Evolutionary conservation across 1,139 yeast species (phyloP), one percentile per base, ranked within the genome.

Genomic region (Pneumocystis carinii): DNA sequence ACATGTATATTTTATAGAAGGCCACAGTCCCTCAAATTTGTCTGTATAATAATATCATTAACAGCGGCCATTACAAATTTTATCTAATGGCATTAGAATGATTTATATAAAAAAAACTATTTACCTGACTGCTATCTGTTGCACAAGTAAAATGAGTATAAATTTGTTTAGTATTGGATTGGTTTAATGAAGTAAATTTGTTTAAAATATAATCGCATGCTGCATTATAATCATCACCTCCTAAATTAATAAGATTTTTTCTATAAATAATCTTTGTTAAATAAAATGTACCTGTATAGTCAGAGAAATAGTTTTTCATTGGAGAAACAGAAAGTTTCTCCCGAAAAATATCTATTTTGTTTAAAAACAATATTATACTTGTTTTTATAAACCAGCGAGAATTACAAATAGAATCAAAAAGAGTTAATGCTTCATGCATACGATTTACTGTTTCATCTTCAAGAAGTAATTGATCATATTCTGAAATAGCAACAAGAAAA

Each of bases 71-170:
- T 78, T 37, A 92, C 96, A 73, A 90, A 90, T 71, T 82, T 81
- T 96, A 90, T 90, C 42, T 57, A 39, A 36, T 88, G 80, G 15
- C 19, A 14, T 38, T 59, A 37, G 27, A 12, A 19, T 39, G 12
- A 19, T 55, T 37, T 7, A 19, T 37, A 27, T 27, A 59, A 39
- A 59, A 41, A 48, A 59, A 27, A 24, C 14, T 17, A 24, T n/a
- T 48, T 53, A 59, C 61, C 35, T 17, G 55, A 57, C n/a, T 57
- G 12, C 53, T 29, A 73, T 94, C 98, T 0, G 98, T 92, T 1
- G 99, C 99, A 76, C 97, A 90, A 1, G 98, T 94, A 68, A 90
- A 77, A 74, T 90, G 97, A 36, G 89, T 86, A 72, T 94, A 94
- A 41, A 90, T 82, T 6, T 90, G 92, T 71, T 86, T 85, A 17